These are phyloP conservation scores for Gypsophila paniculata DNA, from an alignment of 179 eudicot species.

Conservation along the genomic window DNA sequence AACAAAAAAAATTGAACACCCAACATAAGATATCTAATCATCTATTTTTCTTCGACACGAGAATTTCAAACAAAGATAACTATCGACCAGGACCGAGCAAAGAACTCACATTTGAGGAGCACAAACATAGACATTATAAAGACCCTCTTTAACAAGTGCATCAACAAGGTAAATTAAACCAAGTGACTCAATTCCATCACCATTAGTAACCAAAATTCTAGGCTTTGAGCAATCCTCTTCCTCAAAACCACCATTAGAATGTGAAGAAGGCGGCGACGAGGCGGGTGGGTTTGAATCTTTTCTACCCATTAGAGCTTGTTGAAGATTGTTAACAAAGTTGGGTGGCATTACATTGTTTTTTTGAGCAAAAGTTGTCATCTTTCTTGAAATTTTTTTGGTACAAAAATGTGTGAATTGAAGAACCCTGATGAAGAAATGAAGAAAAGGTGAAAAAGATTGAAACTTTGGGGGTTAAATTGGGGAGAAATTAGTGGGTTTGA, in stretches of 20 bases:
- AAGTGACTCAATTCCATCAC: conserved; percentile 69
- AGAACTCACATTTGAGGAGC: conserved; percentile 69
- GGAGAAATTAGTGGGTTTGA: neutral
- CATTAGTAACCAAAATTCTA: conserved; percentile 62
- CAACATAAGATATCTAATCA: no score
- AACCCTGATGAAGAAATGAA: neutral
- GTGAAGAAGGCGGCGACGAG: conserved; percentile 22
- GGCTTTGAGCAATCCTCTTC: conserved; percentile 45
- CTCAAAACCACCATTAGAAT: conserved; percentile 3
- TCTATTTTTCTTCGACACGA: no score
- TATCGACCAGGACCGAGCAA: neutral
- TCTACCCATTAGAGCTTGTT: conserved; percentile 41
- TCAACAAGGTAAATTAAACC: conserved; percentile 55
- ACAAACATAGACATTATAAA: conserved; percentile 59
- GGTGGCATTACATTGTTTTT: conserved; percentile 54
- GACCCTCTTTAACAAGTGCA: conserved; percentile 53
- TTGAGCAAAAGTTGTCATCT: conserved; percentile 26
- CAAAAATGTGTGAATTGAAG: neutral
- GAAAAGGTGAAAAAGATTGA: neutral
- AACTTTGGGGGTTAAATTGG: conserved; percentile 13
- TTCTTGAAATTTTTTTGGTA: neutral
- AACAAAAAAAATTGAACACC: neutral
- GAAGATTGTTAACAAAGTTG: conserved; percentile 48
- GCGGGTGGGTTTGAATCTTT: conserved; percentile 34
- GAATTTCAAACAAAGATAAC: no score